These are phyloP conservation scores for Patellifolia procumbens DNA, from an alignment of 179 eudicot genomes.

Conservation along the genomic window DNA sequence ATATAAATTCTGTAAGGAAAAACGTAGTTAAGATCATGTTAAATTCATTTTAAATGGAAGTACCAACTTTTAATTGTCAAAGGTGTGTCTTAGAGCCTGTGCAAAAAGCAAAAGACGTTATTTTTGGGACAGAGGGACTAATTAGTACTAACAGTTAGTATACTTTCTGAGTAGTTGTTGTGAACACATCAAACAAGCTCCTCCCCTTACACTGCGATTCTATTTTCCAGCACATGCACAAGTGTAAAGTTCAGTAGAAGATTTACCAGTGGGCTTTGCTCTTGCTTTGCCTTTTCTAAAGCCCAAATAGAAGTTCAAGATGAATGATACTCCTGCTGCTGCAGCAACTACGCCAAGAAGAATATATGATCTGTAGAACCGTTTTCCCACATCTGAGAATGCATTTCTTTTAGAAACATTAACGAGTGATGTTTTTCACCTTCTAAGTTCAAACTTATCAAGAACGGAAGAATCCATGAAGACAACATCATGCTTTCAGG, in stretches of 20 bases:
- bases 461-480: too few relatives aligned
- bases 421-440: neutral
- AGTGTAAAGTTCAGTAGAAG: neutral
- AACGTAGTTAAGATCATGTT: too few relatives aligned
- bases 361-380: neutral
- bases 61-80: too few relatives aligned
- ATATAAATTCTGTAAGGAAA: too few relatives aligned
- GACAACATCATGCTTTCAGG: neutral
- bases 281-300: conserved; percentile 19
- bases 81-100: too few relatives aligned
- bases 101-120: too few relatives aligned
- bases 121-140: too few relatives aligned
- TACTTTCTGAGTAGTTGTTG: too few relatives aligned
- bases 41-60: too few relatives aligned
- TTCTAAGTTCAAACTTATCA: neutral
- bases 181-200: neutral
- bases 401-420: neutral
- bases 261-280: conserved; percentile 35
- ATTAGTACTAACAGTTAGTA: too few relatives aligned
- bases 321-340: conserved; percentile 22
- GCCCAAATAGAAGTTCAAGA: conserved; percentile 20
- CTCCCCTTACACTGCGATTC: neutral
- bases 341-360: conserved; percentile 20
- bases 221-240: neutral
- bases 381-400: conserved; percentile 16